Evolutionary conservation across 306 rosid genomes (phyloP).

Genomic region (Malus sieversii): DNA sequence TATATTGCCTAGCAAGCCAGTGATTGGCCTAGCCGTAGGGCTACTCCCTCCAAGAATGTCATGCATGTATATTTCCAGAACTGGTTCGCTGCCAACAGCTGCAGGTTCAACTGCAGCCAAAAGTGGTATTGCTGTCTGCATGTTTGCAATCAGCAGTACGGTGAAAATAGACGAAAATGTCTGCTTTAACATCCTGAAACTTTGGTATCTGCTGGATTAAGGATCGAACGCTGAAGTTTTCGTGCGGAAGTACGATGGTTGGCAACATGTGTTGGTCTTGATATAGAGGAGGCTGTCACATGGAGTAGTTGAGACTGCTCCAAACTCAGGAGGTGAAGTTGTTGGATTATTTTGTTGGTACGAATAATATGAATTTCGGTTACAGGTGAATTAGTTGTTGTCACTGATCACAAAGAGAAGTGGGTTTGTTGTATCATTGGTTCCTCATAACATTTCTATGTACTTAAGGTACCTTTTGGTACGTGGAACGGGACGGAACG

Average conservation of each 20-base stretch:
- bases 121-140: conserved; percentile 8
- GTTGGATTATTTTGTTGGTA: conserved; percentile 7
- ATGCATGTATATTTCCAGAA: conserved; percentile 79
- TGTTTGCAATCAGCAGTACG: conserved; percentile 22
- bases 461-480: too few relatives aligned
- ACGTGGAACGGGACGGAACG: too few relatives aligned
- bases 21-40: conserved; percentile 83
- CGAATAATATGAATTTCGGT: background rate
- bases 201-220: background rate
- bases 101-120: conserved; percentile 39
- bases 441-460: background rate
- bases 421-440: conserved; percentile 12
- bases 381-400: conserved; percentile 1
- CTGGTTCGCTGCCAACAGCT: conserved; percentile 40
- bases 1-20: conserved; percentile 79
- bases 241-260: background rate
- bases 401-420: background rate
- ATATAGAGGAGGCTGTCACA: conserved; percentile 5
- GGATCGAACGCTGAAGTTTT: background rate
- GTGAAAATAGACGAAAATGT: conserved; percentile 22
- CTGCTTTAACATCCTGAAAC: conserved; percentile 27
- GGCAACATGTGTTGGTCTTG: background rate
- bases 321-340: conserved; percentile 19
- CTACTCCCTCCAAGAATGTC: conserved; percentile 81
- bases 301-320: conserved; percentile 19